These are phyloP conservation scores for Elsinoe arachidis DNA, from an alignment of 2,329 filamentous ascomycete species.

Conservation along the genomic window DNA sequence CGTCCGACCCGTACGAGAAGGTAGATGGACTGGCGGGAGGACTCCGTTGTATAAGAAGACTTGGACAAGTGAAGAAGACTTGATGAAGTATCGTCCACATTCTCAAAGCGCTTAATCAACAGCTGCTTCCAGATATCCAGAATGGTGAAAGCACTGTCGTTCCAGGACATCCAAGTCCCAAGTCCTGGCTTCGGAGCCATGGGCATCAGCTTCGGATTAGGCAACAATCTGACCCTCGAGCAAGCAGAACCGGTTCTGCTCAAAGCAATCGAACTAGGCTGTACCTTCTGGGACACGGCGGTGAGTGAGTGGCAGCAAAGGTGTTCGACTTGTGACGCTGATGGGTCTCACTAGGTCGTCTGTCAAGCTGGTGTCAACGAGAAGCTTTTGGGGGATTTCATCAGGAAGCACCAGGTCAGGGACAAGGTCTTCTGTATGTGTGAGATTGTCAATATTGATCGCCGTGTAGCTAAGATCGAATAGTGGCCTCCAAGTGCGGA, in stretches of 20 bases:
- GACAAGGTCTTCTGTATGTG: conserved; percentile 41
- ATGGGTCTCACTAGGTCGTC: conserved; percentile 29
- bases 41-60: too few species aligned
- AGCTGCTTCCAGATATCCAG: too few species aligned
- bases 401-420: conserved; percentile 42
- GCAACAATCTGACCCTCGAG: conserved; percentile 35
- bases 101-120: too few species aligned
- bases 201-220: conserved; percentile 40
- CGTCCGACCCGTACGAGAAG: too few species aligned
- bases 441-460: not conserved
- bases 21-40: too few species aligned
- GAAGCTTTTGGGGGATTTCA: conserved; percentile 43
- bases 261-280: conserved; percentile 35
- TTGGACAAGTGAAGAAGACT: too few species aligned
- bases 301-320: conserved; percentile 3
- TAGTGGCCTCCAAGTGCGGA: conserved; percentile 41
- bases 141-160: conserved; percentile 33
- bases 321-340: not conserved
- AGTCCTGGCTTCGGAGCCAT: conserved; percentile 43
- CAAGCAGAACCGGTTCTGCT: conserved; percentile 42
- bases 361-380: conserved; percentile 43
- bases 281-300: conserved; percentile 25
- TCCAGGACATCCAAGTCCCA: conserved; percentile 33
- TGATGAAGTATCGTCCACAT: too few species aligned
- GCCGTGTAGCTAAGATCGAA: not conserved